phyloP scores from a whole-genome alignment of 208 protist genomes.

The Acanthamoeba rhysodes region DNA sequence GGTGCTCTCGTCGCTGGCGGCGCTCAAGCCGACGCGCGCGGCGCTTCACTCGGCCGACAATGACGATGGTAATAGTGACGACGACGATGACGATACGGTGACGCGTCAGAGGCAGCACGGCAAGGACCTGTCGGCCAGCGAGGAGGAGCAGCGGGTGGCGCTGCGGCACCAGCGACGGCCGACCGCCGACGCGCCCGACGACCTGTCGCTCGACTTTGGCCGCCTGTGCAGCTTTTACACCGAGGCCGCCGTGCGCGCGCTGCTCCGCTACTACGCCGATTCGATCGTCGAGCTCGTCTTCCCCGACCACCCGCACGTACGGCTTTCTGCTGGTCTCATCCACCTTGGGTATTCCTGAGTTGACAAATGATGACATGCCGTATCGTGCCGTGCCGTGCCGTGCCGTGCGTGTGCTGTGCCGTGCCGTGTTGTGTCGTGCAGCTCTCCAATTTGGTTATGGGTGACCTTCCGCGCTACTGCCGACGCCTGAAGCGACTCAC shows the following conservation, averaged over 20 bases:
- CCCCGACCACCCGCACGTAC: slow-evolving; percentile 26
- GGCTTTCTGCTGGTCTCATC: background rate
- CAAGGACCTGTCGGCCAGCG: background rate
- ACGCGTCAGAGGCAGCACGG: background rate
- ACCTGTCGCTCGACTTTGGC: background rate
- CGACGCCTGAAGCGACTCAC: background rate
- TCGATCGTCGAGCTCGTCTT: background rate
- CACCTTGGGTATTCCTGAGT: background rate
- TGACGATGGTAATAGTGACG: background rate
- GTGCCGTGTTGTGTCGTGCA: background rate
- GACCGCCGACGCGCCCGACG: background rate
- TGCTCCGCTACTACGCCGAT: slow-evolving; percentile 7
- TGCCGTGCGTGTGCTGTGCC: too few relatives aligned
- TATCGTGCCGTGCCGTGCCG: background rate
- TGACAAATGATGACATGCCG: too few relatives aligned
- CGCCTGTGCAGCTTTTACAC: slow-evolving; percentile 25
- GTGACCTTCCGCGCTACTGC: background rate
- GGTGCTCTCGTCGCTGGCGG: background rate
- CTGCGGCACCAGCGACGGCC: too few relatives aligned
- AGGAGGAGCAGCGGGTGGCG: background rate
- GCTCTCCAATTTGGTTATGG: slow-evolving; percentile 17
- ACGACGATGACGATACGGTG: background rate
- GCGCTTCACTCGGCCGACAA: background rate
- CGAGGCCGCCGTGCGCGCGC: slow-evolving; percentile 7
- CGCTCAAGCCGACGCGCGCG: background rate